These are phyloP conservation scores for Monosporascus ibericus DNA, from an alignment of 2,329 filamentous ascomycete species.

Conservation along the genomic window DNA sequence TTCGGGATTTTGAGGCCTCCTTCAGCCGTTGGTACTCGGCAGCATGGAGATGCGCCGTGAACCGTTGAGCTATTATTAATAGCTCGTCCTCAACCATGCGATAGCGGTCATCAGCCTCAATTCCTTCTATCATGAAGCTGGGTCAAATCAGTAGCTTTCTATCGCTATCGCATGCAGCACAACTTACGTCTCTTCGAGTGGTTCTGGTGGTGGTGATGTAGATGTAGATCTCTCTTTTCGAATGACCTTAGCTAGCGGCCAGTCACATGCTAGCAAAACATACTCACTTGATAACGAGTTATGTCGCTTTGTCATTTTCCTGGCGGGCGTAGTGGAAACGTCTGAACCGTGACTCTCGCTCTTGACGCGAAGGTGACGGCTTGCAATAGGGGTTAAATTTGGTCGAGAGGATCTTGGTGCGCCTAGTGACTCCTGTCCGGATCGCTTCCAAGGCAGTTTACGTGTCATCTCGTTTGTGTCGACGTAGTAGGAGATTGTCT, in stretches of 20 bases:
- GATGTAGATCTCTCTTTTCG: slow-evolving; percentile 34
- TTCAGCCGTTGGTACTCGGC: slow-evolving; percentile 69
- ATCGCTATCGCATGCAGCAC: background rate
- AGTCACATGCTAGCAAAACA: background rate
- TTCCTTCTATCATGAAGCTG: slow-evolving; percentile 59
- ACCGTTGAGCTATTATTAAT: slow-evolving; percentile 57
- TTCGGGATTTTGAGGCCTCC: slow-evolving; percentile 45
- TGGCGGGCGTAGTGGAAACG: slow-evolving; percentile 4
- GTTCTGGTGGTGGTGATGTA: slow-evolving; percentile 45
- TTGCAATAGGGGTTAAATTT: slow-evolving; percentile 9
- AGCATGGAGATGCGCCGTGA: slow-evolving; percentile 71
- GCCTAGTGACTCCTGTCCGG: slow-evolving; percentile 8
- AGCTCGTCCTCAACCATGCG: slow-evolving; percentile 86
- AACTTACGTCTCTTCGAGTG: slow-evolving; percentile 39
- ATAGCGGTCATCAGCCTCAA: slow-evolving; percentile 64
- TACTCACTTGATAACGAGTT: slow-evolving; percentile 6
- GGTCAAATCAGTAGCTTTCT: slow-evolving; percentile 3
- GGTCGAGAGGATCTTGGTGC: slow-evolving; percentile 1
- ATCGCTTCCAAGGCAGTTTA: slow-evolving; percentile 44
- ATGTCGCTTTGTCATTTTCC: slow-evolving; percentile 4
- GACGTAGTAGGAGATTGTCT: background rate
- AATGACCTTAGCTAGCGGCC: slow-evolving; percentile 7
- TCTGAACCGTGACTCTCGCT: slow-evolving; percentile 3
- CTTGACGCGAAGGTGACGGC: background rate
- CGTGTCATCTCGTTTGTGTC: slow-evolving; percentile 36